Evolutionary conservation across 108 stramenopile species (phyloP), one percentile per base, ranked within the genome.

Genomic region (Cyclotella choctawhatcheeana): DNA sequence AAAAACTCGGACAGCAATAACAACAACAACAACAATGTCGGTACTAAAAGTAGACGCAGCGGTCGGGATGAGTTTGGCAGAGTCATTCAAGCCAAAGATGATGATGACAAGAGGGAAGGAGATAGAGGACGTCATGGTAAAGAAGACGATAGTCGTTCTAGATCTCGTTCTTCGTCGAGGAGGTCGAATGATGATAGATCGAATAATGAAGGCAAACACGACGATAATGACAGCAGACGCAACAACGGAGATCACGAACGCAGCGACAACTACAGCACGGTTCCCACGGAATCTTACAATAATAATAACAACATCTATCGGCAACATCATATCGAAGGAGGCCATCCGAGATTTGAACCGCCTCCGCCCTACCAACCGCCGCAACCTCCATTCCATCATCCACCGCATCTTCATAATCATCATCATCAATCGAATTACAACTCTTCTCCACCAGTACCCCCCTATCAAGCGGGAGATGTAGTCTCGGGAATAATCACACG

Each of bases 401-500:
- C 45, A 22, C 44, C 44, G 0, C 25, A 22, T 13, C 18, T 2
- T 64, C 33, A 40, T n/a, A n/a, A n/a, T n/a, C n/a, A 18, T 10
- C 35, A 6, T 40, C 8, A 12, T 13, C 16, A 2, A 7, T 16
- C 25, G 14, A 7, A n/a, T n/a, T n/a, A n/a, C n/a, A n/a, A n/a
- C n/a, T n/a, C n/a, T n/a, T n/a, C 24, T 21, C 20, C 18, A 40
- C 10, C 16, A 58, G 56, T 21, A n/a, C 77, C 82, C 29, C 75
- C 77, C 22, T 71, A 44, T 52, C 34, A 79, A n/a, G 27, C 70
- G 13, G 84, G 84, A 40, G 62, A 75, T 51, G 44, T 93, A 12
- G 76, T 93, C 18, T 35, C 73, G 10, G 93, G 90, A 16, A 63
- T 64, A n/a, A 72, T 94, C 5, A 68, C 74, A 24, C 79, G 89